phyloP scores from a whole-genome alignment of 2,329 filamentous ascomycete genomes.

The Fusarium pseudograminearum region DNA sequence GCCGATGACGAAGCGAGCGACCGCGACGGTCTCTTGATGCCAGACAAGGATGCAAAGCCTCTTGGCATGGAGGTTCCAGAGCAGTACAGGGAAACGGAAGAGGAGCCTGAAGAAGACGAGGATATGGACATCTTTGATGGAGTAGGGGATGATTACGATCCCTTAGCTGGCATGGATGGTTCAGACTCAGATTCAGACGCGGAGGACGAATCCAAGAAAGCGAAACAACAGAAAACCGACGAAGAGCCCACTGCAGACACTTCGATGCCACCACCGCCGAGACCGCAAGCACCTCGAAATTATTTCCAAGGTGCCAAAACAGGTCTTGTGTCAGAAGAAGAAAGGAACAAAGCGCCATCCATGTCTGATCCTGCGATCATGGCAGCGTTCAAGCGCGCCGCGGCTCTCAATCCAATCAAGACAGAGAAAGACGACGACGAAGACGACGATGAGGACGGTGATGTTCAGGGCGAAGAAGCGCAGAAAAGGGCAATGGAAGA shows the following conservation, averaged over 20 bases:
- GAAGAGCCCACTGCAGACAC: conserved; percentile 41
- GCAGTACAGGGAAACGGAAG: conserved; percentile 61
- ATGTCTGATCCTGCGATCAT: conserved; percentile 82
- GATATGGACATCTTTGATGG: conserved; percentile 75
- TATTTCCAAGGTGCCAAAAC: conserved; percentile 73
- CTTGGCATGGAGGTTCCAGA: conserved; percentile 76
- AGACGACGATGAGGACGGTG: conserved; percentile 46
- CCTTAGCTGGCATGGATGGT: conserved; percentile 68
- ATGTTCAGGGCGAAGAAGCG: conserved; percentile 52
- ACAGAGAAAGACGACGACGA: conserved; percentile 49
- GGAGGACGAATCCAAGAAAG: conserved; percentile 52
- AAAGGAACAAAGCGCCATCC: conserved; percentile 64
- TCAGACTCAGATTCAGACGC: conserved; percentile 61
- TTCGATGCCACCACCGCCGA: conserved; percentile 62
- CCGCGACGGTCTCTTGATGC: conserved; percentile 61
- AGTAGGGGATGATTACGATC: conserved; percentile 75
- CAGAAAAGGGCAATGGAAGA: conserved; percentile 70
- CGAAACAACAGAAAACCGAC: conserved; percentile 36
- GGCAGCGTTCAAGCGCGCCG: conserved; percentile 87
- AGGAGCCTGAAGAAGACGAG: conserved; percentile 62
- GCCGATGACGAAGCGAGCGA: conserved; percentile 54
- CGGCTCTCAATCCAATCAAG: conserved; percentile 67
- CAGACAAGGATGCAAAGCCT: conserved; percentile 67
- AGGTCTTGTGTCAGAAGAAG: conserved; percentile 65
- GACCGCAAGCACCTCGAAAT: conserved; percentile 60